Conservation (phyloP, 805 yeast species). For the Blastobotrys americana region DNA sequence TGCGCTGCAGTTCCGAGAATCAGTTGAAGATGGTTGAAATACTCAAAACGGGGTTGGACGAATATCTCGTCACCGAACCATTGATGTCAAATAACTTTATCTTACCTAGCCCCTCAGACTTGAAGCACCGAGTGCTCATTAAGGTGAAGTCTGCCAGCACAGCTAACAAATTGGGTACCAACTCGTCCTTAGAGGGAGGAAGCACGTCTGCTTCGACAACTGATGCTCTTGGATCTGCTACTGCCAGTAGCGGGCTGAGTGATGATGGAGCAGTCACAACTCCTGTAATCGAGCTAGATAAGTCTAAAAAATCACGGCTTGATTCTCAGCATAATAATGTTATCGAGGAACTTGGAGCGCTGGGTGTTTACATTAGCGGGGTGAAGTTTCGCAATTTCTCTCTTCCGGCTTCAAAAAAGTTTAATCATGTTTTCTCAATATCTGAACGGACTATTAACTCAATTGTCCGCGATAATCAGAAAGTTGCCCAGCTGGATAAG, state of each 20-base stretch:
- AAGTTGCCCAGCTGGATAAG: conserved; percentile 50
- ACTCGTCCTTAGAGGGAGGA: neutral
- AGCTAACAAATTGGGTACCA: neutral
- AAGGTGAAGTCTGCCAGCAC: conserved; percentile 61
- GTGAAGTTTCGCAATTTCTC: conserved; percentile 74
- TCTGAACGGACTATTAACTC: conserved; percentile 62
- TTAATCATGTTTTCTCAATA: conserved; percentile 79
- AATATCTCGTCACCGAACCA: conserved; percentile 42
- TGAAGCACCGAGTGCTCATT: conserved; percentile 63
- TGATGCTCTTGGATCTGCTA: neutral
- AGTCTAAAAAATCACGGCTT: conserved; percentile 12
- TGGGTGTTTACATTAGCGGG: conserved; percentile 73
- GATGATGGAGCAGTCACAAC: conserved; percentile 2
- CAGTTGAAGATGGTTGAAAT: conserved; percentile 54
- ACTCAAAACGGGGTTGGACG: conserved; percentile 54
- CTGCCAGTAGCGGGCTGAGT: conserved; percentile 7
- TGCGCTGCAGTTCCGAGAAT: conserved; percentile 62
- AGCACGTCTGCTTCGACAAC: neutral
- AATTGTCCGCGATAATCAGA: conserved; percentile 56
- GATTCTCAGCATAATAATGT: conserved; percentile 23
- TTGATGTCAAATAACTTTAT: conserved; percentile 24
- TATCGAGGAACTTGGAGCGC: conserved; percentile 39
- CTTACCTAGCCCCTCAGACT: conserved; percentile 66
- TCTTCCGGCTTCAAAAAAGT: conserved; percentile 73
- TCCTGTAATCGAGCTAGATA: neutral